These are phyloP conservation scores for Nyctanthes arbortristis DNA, from an alignment of 257 asterid species.

Conservation along the genomic window DNA sequence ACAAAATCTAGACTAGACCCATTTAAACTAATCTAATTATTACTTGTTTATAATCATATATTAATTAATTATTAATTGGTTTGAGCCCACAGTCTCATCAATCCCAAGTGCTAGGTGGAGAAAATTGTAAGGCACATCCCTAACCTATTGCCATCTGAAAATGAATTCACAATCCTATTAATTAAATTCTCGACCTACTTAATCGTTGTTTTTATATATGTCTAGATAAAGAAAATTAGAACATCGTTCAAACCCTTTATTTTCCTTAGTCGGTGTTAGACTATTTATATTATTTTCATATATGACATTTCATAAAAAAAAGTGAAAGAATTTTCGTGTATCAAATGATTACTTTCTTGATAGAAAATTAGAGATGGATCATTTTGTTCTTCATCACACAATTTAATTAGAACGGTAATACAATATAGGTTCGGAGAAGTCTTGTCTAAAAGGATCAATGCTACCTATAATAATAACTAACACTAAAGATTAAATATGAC, in stretches of 20 bases:
- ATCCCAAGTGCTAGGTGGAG: neutral
- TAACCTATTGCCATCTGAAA: neutral
- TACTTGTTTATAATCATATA: neutral
- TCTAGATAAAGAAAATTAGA: too few relatives aligned
- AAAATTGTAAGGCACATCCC: neutral
- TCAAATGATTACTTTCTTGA: too few relatives aligned
- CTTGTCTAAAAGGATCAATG: neutral
- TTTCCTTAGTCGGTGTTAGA: too few relatives aligned
- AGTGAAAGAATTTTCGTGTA: too few relatives aligned
- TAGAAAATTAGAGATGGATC: too few relatives aligned
- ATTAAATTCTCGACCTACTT: neutral
- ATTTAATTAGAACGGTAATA: too few relatives aligned
- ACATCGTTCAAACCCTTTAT: too few relatives aligned
- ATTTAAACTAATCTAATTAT: neutral
- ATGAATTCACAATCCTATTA: neutral
- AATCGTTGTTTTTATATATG: too few relatives aligned
- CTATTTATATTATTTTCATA: neutral
- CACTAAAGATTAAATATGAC: neutral
- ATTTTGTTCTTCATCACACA: too few relatives aligned
- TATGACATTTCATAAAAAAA: neutral
- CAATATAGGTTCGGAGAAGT: too few relatives aligned
- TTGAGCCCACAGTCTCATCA: neutral
- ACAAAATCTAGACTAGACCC: constrained; percentile 1
- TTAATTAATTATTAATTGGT: neutral
- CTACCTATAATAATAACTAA: neutral